Evolutionary conservation across 352 stramenopile species (phyloP).

Genomic region (Aphanomyces euteiches): DNA sequence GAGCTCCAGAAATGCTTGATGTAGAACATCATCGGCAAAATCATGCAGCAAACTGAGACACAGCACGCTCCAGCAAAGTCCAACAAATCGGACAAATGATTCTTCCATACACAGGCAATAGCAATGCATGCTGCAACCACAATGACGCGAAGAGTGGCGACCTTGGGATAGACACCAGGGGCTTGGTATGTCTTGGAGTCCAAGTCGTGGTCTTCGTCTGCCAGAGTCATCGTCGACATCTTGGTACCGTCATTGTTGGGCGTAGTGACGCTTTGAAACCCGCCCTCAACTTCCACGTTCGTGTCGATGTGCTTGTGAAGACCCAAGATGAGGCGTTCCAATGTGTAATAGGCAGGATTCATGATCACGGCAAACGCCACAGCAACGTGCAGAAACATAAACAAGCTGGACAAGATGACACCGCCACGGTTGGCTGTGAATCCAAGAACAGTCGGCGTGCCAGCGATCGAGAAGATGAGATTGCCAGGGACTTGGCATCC

Average conservation of each 20-base stretch:
- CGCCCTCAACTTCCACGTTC: neutral
- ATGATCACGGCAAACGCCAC: constrained; percentile 49
- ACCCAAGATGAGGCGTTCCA: constrained; percentile 44
- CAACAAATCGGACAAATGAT: constrained; percentile 64
- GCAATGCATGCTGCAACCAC: constrained; percentile 52
- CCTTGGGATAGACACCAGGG: constrained; percentile 18
- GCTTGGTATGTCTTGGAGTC: constrained; percentile 7
- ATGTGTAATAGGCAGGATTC: constrained; percentile 50
- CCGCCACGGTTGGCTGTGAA: constrained; percentile 31
- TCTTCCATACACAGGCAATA: constrained; percentile 40
- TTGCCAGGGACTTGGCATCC: constrained; percentile 34
- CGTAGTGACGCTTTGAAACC: neutral
- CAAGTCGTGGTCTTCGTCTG: neutral
- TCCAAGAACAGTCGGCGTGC: constrained; percentile 10
- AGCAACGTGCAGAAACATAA: constrained; percentile 52
- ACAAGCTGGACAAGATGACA: constrained; percentile 29
- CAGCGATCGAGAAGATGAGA: constrained; percentile 30
- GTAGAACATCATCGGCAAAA: constrained; percentile 70
- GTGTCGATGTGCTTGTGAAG: constrained; percentile 36
- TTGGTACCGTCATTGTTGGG: no score
- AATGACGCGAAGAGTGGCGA: constrained; percentile 41
- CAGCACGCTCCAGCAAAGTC: constrained; percentile 63
- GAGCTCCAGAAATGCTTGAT: constrained; percentile 30
- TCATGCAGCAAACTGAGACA: constrained; percentile 58
- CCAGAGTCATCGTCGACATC: neutral